Evolutionary conservation across 352 stramenopile species (phyloP), one percentile per base, ranked within the genome.

Genomic region (Pythium apleroticum): DNA sequence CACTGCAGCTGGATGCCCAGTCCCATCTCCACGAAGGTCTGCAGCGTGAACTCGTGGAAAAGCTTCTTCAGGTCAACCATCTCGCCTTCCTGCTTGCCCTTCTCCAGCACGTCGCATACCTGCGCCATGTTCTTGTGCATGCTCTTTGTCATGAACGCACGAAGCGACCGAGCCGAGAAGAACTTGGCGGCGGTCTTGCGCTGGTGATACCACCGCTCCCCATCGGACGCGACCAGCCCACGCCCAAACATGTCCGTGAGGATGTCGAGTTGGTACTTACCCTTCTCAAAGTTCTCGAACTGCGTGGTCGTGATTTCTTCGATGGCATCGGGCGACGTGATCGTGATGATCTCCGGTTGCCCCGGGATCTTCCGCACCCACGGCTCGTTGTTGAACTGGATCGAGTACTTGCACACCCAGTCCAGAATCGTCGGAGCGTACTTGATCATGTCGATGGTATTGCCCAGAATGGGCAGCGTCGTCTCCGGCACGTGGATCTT

Each of bases 21-120:
- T 2, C 69, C 71, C 33, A 89, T 72, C 28, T 87, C 75, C 0
- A 76, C 70, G 37, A 88, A 90, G 17, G 77, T 75, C 48, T 86
- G 73, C 12, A 87, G 78, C 11, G 78, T 72, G 30, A 86, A 85
- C 10, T 69, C 66, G 45, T 82, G 75, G 57, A 84, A 84, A 4
- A 77, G 55, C 30, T 81, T 61, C 0, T 54, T 61, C 35, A 80
- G 64, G 19, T 76, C 59, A 1, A 69, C 25, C 19, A 9, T 30
- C 33, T 52, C 41, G 31, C 25, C 25, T 1, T 41, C 12, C 7
- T 20, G 17, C 8, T 33, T 58, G 24, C 22, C 7, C 3, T 46
- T 20, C 7, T 72, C 55, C 3, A 72, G 4, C 20, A 72, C 28
- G 1, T 37, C 33, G 2, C 7, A 45, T 1, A 63, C 22, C 20